Evolutionary conservation across 768 basidiomycete genomes (phyloP).

Genomic region (Tricholoma sp.): DNA sequence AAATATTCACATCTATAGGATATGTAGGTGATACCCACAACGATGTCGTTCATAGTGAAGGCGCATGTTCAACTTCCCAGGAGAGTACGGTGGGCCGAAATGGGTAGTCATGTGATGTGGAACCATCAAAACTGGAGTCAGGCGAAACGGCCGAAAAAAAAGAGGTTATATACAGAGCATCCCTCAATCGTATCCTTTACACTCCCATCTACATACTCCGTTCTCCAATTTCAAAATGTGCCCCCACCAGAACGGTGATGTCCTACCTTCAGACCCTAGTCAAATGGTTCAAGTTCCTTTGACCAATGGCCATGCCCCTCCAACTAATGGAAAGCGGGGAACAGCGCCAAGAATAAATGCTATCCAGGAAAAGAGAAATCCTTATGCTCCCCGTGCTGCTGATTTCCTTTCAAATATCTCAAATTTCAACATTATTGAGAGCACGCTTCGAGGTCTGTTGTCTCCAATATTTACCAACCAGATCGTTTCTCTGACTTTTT

Average conservation of each 20-base stretch:
- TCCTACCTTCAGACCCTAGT: slow-evolving; percentile 34
- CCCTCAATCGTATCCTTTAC: not conserved
- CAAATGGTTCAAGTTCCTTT: slow-evolving; percentile 75
- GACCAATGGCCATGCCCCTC: slow-evolving; percentile 34
- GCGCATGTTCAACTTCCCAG: too few species aligned
- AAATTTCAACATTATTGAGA: slow-evolving; percentile 96
- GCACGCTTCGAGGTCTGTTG: slow-evolving; percentile 81
- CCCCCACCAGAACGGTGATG: slow-evolving; percentile 50
- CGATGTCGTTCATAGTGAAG: too few species aligned
- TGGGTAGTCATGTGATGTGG: not conserved
- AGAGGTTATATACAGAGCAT: not conserved
- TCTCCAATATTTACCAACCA: slow-evolving; percentile 3
- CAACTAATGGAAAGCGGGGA: slow-evolving; percentile 40
- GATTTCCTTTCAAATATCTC: slow-evolving; percentile 91
- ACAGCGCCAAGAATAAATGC: slow-evolving; percentile 30
- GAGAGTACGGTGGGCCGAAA: too few species aligned
- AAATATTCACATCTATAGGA: too few species aligned
- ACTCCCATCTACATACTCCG: not conserved
- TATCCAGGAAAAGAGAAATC: slow-evolving; percentile 51
- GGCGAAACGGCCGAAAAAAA: slow-evolving; percentile 1
- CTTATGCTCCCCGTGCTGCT: slow-evolving; percentile 86
- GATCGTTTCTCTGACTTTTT: slow-evolving; percentile 8
- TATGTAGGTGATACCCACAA: too few species aligned
- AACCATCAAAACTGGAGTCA: not conserved
- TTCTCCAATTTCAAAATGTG: slow-evolving; percentile 44